Evolutionary conservation across 768 basidiomycete genomes (phyloP).

Genomic region (Amylocystis lapponica): DNA sequence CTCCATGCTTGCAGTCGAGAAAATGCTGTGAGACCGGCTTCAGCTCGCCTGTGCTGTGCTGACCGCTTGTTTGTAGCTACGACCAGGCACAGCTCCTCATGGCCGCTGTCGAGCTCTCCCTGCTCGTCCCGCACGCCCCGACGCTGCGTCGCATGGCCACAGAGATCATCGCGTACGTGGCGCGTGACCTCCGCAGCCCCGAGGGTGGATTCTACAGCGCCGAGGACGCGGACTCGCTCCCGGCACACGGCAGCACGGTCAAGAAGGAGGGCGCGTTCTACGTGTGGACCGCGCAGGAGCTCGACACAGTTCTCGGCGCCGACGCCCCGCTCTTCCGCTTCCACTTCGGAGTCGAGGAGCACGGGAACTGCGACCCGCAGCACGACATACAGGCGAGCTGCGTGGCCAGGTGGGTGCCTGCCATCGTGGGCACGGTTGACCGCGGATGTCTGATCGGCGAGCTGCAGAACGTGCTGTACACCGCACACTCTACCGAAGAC

Average conservation of each 20-base stretch:
- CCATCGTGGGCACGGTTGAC: no score
- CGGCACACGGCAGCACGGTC: conserved; percentile 18
- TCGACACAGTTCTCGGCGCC: conserved; percentile 27
- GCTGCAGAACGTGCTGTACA: conserved; percentile 22
- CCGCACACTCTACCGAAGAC: conserved; percentile 15
- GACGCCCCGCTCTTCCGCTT: conserved; percentile 24
- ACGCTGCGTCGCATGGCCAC: no score
- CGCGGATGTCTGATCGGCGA: no score
- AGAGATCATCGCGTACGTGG: conserved; percentile 23
- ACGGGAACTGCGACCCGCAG: conserved; percentile 31
- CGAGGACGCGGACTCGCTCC: conserved; percentile 36
- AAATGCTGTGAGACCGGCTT: conserved; percentile 22
- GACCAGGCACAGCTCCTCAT: conserved; percentile 33
- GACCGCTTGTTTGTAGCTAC: conserved; percentile 16
- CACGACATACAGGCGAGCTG: conserved; percentile 35
- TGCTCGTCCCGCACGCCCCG: conserved; percentile 10
- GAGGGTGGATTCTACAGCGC: conserved; percentile 33
- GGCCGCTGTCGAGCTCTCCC: conserved; percentile 16
- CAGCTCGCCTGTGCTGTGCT: background rate
- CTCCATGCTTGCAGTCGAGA: conserved; percentile 25
- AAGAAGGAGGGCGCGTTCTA: conserved; percentile 35
- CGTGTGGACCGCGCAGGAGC: conserved; percentile 28
- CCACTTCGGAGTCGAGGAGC: conserved; percentile 28
- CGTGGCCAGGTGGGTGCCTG: conserved; percentile 14
- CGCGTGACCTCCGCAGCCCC: conserved; percentile 28